Base-by-base conservation (phyloP, 2,329 filamentous ascomycete species). In the Ophiognomonia clavigignenti-juglandacearum region DNA sequence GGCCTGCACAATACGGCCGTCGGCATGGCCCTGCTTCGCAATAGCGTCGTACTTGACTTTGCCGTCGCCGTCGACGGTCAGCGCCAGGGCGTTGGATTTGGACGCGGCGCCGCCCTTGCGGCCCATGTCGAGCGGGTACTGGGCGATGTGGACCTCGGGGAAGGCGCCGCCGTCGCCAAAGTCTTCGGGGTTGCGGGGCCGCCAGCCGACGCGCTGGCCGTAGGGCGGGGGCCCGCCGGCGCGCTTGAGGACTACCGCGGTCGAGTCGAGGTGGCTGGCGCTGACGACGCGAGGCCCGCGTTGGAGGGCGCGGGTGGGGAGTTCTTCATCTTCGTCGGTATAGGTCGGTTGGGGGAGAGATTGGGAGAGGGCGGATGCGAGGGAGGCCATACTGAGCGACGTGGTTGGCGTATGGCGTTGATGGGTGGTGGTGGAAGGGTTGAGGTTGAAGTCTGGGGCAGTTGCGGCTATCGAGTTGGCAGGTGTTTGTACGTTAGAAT, bases 41-140 rank as follows among this genome's bases (percentile, higher is more conserved):
- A 98, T 95, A 45, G 91, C 90, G 64, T 96, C 90, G 71, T 96
- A 98, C 67, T 96, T 95, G 53, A 96, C 87, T 63, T 95, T 95
- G 37, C 93, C 93, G 55, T 95, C 86, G 0, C 77, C 82, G 62
- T 97, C 90, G 29, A 97, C 90, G 64, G 95, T 88, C 26, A 97
- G 77, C n/a, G 90, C 85, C 39, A 98, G 77, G 46, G 93, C 91
- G 69, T 96, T 97, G 56, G 84, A 93, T 39, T 77, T 80, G 26
- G 73, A 77, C 8, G 80, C 72, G 3, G 67, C 60, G n/a, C 47
- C 44, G 29, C 77, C 76, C 67, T 95, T 95, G 59, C 85, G 82
- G 49, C 92, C 92, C 89, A 97, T 96, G 50, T 95, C 88, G 42
- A 96, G 79, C 10, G 93, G 93, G 63, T 97, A 98, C 63, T 98